Evolutionary conservation across 140 eudicot species (phyloP), one percentile per base, ranked within the genome.

Genomic region (Erigeron philadelphicus): DNA sequence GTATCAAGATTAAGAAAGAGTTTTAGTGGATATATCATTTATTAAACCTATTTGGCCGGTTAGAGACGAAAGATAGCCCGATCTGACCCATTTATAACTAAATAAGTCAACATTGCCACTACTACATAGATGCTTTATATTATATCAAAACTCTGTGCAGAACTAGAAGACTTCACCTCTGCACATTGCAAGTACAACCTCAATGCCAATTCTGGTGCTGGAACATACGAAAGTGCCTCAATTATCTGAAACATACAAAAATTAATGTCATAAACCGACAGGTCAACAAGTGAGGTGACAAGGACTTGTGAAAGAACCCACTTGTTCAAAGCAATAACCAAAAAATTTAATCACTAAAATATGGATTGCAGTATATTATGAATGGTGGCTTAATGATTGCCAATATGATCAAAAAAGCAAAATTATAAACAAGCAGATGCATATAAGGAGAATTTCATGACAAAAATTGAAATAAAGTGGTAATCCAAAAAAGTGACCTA

Each of bases 151-250:
- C 60, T 70, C 18, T 49, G 17, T 55, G 46, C 76, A 44, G 25
- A 19, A 19, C 42, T 9, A 41, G 8, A 38, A 15, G 52, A 54
- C 16, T 44, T 80, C 67, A 92, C 98, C 98, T 92, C 98, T 38
- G 98, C 98, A 84, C 98, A 88, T 59, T 86, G 98, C 83, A 92
- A 83, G 83, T 92, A 92, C 82, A 92, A 64, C 83, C 96, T 84
- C 80, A 92, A 72, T 11, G 96, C 96, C 82, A 92, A 48, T 74
- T 88, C 98, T 65, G 96, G 98, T 64, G 96, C 81, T 61, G 96
- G 96, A 81, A 86, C 88, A 44, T 49, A 86, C 63, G 88, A 84
- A 72, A 92, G 96, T 54, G 90, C 80, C 78, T 92, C 98, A 18
- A 92, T 80, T 55, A 76, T 89, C 98, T 92, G 88, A 75, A 75